A percentile compares a stretch with the other conserved stretches of the same genome.
phyloP scores from a whole-genome alignment of 148 eudicot genomes.

The Hydrangea macrophylla region DNA sequence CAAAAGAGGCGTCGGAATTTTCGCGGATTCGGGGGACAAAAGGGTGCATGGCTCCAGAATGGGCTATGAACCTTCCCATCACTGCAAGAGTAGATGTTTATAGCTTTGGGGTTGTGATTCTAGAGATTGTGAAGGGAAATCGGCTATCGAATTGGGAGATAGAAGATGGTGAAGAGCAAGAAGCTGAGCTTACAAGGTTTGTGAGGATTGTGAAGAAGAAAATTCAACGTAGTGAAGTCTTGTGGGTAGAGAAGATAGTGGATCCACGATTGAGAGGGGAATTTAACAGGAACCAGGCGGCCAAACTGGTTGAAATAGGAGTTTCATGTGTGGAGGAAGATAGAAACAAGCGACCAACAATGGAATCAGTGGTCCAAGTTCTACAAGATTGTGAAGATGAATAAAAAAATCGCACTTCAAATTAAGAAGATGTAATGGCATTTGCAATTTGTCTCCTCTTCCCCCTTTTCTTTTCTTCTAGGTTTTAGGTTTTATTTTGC shows the following conservation, averaged over 20 bases:
- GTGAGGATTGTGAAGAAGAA: slow-evolving; percentile 28
- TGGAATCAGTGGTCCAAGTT: slow-evolving; percentile 49
- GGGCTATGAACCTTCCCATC: slow-evolving; percentile 62
- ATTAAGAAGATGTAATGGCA: neutral
- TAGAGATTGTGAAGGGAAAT: slow-evolving; percentile 63
- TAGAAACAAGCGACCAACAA: slow-evolving; percentile 50
- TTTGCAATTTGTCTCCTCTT: too few species aligned
- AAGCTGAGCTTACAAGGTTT: slow-evolving; percentile 31
- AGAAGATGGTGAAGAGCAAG: slow-evolving; percentile 21
- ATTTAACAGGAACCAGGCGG: slow-evolving; percentile 43
- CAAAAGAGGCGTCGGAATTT: slow-evolving; percentile 43
- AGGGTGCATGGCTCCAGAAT: slow-evolving; percentile 78
- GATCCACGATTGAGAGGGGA: slow-evolving; percentile 46
- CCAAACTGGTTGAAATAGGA: slow-evolving; percentile 36
- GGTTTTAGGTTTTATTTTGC: too few species aligned
- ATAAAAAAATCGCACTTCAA: neutral
- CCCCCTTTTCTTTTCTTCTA: neutral
- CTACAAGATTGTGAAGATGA: slow-evolving; percentile 42
- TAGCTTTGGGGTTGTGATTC: slow-evolving; percentile 57
- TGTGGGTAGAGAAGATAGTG: slow-evolving; percentile 37
- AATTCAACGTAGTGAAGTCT: slow-evolving; percentile 24
- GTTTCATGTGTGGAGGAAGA: slow-evolving; percentile 48
- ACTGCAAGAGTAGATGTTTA: slow-evolving; percentile 67
- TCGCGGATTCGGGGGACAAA: slow-evolving; percentile 56
- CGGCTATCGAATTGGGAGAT: slow-evolving; percentile 38